Percentiles rank a stretch among this genome's conserved stretches.
Conservation (phyloP, 345 rosid genomes). For the Heritiera fomes region DNA sequence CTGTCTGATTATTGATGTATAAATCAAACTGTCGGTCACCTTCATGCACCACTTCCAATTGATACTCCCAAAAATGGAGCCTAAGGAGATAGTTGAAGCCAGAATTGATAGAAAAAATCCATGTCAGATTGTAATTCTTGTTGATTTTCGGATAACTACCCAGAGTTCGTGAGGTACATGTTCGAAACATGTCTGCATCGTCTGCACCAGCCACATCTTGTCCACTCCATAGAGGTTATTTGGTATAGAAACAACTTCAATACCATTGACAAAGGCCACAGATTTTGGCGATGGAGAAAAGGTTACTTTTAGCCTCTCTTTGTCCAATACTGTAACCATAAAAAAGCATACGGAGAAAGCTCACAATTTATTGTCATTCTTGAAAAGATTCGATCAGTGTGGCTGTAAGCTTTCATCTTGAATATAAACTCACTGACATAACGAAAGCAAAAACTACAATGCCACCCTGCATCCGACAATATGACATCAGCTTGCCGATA, state of each 20-base stretch:
- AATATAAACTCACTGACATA: slow-evolving; percentile 68
- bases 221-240: no score
- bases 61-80: slow-evolving; percentile 50
- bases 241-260: no score
- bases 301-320: no score
- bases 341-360: no score
- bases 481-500: no score
- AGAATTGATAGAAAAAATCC: slow-evolving; percentile 36
- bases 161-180: slow-evolving; percentile 33
- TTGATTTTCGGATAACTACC: slow-evolving; percentile 16
- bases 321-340: no score
- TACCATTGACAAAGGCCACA: no score
- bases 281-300: no score
- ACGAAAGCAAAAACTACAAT: slow-evolving; percentile 80
- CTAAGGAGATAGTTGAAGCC: slow-evolving; percentile 40
- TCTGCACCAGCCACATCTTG: no score
- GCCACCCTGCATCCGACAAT: no score
- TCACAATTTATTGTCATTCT: no score
- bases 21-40: slow-evolving; percentile 26
- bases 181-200: no score
- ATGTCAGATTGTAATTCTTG: slow-evolving; percentile 33
- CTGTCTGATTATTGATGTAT: slow-evolving; percentile 26
- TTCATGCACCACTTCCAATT: not conserved
- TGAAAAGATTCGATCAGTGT: slow-evolving; percentile 49
- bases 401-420: slow-evolving; percentile 98